Conservation (phyloP, 305 asterid genomes). For the Galium porrigens region DNA sequence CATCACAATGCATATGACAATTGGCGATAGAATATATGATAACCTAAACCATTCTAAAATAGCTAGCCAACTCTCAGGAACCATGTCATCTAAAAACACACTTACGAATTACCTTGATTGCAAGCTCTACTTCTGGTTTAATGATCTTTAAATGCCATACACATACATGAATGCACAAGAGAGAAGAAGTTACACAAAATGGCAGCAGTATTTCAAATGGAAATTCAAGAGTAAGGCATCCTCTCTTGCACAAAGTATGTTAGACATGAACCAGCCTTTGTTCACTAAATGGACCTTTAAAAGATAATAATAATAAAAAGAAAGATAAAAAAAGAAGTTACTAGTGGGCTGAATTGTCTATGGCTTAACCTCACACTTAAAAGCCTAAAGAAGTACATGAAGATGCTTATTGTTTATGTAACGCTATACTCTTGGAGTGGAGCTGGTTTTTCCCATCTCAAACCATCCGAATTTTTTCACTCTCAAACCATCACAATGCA, state of each 20-base stretch:
- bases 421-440: not conserved
- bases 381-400: no score
- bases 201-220: not conserved
- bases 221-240: not conserved
- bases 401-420: no score
- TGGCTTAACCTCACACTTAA: not conserved
- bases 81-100: not conserved
- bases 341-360: not conserved
- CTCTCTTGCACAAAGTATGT: not conserved
- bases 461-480: not conserved
- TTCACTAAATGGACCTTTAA: not conserved
- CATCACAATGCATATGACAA: not conserved
- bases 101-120: not conserved
- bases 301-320: not conserved
- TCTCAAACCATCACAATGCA: not conserved
- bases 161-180: not conserved
- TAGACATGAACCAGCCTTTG: not conserved
- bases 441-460: not conserved
- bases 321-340: not conserved
- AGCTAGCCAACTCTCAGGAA: conserved; percentile 4
- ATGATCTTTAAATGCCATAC: not conserved
- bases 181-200: not conserved
- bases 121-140: not conserved
- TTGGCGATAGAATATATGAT: not conserved
- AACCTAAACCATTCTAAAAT: not conserved